Base-by-base conservation (phyloP, 352 stramenopile species). In the Pythium guiyangense region DNA sequence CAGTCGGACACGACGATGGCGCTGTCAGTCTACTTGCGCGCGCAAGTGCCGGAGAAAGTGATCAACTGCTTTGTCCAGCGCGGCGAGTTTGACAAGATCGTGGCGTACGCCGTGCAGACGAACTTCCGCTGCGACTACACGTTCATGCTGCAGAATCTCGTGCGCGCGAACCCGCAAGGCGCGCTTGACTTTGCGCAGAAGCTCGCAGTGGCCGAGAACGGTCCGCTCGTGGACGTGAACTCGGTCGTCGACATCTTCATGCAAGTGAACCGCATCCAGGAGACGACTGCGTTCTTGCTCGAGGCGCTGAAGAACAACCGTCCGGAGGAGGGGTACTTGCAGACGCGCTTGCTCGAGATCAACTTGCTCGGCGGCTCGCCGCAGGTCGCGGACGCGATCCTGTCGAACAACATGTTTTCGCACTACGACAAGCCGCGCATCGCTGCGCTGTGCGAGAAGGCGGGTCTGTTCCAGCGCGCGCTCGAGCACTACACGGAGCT, bases 341-440 rank as follows among this genome's bases (percentile, higher is more conserved):
- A 99, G 84, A 99, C 98, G 2, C 98, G 98, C 67, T 71, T 99
- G 48, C 74, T 99, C 35, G 98, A 99, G 71, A 99, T 99, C 80
- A 99, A 99, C 82, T 81, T 99, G 37, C 86, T 99, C n/a, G 97
- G 97, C 50, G 97, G 97, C 35, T 98, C 96, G 31, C 97, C 97
- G 26, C 97, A 99, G 73, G 97, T 99, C 35, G 98, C 97, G 12
- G 98, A 99, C 74, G 97, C 97, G 20, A 99, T 99, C 70, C 83
- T 99, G 66, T 99, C 98, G 66, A 96, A 90, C 79, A 98, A 98
- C 71, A 99, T 99, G 81, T 97, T 99, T 66, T 96, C 92, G 15
- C 96, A 99, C 79, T 99, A 99, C 70, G 98, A 99, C 74, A 84
- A 94, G 51, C 74, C 92, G 42, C 95, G 98, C 66, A 97, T 99